Evolutionary conservation across 1,139 yeast species (phyloP).

Genomic region (Sugiyamaella grinbergsii): DNA sequence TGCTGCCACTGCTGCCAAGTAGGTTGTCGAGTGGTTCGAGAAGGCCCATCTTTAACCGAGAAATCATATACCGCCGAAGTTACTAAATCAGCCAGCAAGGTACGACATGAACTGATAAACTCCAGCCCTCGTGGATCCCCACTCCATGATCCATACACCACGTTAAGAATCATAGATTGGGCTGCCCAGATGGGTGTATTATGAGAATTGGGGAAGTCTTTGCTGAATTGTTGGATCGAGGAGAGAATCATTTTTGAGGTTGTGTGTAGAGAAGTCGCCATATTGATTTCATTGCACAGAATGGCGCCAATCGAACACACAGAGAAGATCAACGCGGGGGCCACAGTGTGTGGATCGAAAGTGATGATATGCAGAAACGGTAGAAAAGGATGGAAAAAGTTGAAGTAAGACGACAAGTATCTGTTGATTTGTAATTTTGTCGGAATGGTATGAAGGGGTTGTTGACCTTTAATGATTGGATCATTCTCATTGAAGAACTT

Average conservation of each 20-base stretch:
- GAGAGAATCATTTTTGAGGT: constrained; percentile 35
- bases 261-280: constrained; percentile 37
- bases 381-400: constrained; percentile 41
- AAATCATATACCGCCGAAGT: constrained; percentile 28
- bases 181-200: constrained; percentile 37
- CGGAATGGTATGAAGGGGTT: constrained; percentile 29
- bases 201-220: constrained; percentile 32
- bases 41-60: constrained; percentile 12
- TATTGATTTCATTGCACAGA: constrained; percentile 37
- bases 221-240: constrained; percentile 31
- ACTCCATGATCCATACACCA: constrained; percentile 40
- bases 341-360: constrained; percentile 38
- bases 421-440: constrained; percentile 38
- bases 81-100: constrained; percentile 32
- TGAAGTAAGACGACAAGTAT: constrained; percentile 41
- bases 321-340: constrained; percentile 41
- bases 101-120: constrained; percentile 35
- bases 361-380: constrained; percentile 43
- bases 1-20: constrained; percentile 38
- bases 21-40: constrained; percentile 9
- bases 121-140: constrained; percentile 42
- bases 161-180: constrained; percentile 38
- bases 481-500: constrained; percentile 29
- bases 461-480: constrained; percentile 22
- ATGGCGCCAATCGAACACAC: constrained; percentile 44